Percentiles rank a stretch among this genome's conserved stretches.
phyloP scores from a whole-genome alignment of 179 eudicot genomes.

The Patellifolia procumbens region DNA sequence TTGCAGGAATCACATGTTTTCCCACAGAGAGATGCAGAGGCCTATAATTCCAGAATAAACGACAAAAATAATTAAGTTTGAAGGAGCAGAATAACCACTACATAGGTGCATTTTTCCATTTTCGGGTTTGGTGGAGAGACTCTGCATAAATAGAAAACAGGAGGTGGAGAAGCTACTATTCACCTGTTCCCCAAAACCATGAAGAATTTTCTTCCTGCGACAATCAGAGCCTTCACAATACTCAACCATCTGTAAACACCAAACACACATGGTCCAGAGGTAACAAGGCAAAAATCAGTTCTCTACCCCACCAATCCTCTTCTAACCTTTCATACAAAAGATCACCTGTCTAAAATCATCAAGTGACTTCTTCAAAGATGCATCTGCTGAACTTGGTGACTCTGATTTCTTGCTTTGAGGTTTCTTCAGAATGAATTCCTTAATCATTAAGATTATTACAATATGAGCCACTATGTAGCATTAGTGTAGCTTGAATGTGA shows the following conservation, averaged over 20 bases:
- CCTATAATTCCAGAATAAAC: slow-evolving; percentile 40
- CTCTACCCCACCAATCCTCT: not conserved
- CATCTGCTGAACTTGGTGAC: slow-evolving; percentile 48
- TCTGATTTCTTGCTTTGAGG: slow-evolving; percentile 66
- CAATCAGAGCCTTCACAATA: slow-evolving; percentile 83
- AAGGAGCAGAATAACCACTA: not conserved
- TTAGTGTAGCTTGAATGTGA: not conserved
- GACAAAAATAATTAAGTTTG: slow-evolving; percentile 8
- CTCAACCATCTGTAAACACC: slow-evolving; percentile 65
- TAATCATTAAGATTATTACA: slow-evolving; percentile 15
- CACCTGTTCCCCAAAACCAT: slow-evolving; percentile 92
- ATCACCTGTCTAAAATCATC: slow-evolving; percentile 73
- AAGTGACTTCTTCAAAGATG: slow-evolving; percentile 62
- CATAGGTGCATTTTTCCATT: not conserved
- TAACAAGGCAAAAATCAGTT: not conserved
- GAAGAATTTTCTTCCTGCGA: slow-evolving; percentile 80
- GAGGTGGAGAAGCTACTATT: slow-evolving; percentile 14
- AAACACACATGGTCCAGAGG: not conserved
- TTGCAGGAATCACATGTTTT: slow-evolving; percentile 91
- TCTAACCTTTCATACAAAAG: slow-evolving; percentile 24
- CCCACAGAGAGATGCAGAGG: slow-evolving; percentile 56
- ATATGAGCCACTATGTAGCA: not conserved
- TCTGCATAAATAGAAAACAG: no score
- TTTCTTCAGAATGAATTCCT: slow-evolving; percentile 75
- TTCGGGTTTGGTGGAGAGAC: no score